phyloP scores from a whole-genome alignment of 2,329 filamentous ascomycete species.

The Diaporthe ilicicola region DNA sequence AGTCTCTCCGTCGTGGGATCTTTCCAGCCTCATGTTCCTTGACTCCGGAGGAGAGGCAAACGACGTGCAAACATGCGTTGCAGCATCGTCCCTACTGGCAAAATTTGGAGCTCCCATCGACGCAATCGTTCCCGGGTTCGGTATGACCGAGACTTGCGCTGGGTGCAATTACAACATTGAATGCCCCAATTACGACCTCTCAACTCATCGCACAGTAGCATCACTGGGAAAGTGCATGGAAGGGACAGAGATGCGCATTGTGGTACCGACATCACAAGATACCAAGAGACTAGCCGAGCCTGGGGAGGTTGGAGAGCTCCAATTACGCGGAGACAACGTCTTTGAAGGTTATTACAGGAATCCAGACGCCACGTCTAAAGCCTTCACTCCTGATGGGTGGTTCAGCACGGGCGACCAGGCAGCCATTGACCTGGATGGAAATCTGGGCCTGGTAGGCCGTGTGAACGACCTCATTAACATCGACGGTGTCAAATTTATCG shows the following conservation, averaged over 20 bases:
- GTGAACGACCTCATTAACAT: conserved; percentile 54
- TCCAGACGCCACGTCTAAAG: conserved; percentile 62
- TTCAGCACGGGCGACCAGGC: conserved; percentile 51
- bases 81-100: conserved; percentile 40
- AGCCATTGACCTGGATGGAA: conserved; percentile 43
- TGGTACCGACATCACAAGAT: no score
- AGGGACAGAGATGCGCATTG: conserved; percentile 51
- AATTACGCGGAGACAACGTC: conserved; percentile 65
- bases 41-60: conserved; percentile 58
- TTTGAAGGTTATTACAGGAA: conserved; percentile 73
- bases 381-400: conserved; percentile 60
- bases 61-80: conserved; percentile 43
- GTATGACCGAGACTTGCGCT: conserved; percentile 63
- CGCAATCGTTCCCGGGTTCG: conserved; percentile 52
- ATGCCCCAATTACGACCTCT: conserved; percentile 51
- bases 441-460: conserved; percentile 47
- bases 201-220: conserved; percentile 41
- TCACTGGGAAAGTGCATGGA: conserved; percentile 49
- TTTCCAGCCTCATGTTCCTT: no score
- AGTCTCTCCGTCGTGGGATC: no score
- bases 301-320: conserved; percentile 60
- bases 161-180: conserved; percentile 53
- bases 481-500: conserved; percentile 54
- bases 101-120: conserved; percentile 42
- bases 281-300: not conserved